These are phyloP conservation scores for Halteria grandinella DNA, from an alignment of 73 alveolate species.

Conservation along the genomic window DNA sequence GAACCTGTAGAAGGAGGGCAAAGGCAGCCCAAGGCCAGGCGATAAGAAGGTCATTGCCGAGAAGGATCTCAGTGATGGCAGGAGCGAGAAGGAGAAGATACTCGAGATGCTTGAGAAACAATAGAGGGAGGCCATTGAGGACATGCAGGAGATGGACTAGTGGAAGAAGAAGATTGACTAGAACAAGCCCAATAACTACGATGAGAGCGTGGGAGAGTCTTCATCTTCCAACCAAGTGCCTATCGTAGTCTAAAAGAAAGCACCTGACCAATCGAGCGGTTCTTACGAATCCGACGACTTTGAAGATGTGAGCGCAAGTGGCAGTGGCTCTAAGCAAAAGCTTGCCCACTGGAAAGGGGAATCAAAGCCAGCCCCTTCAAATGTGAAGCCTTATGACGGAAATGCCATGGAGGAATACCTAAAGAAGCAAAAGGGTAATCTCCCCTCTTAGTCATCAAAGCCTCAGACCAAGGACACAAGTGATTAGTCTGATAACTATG, in stretches of 20 bases:
- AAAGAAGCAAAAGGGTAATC: constrained; percentile 18
- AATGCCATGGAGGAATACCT: constrained; percentile 54
- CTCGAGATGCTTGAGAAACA: constrained; percentile 39
- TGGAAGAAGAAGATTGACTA: background rate
- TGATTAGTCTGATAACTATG: constrained; percentile 26
- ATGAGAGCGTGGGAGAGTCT: background rate
- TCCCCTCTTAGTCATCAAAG: constrained; percentile 2
- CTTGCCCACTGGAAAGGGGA: constrained; percentile 38
- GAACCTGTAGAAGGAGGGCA: constrained; percentile 7
- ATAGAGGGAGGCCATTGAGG: constrained; percentile 34
- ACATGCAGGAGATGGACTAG: background rate
- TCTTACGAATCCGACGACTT: constrained; percentile 49
- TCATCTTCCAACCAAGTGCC: background rate
- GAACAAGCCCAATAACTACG: no score
- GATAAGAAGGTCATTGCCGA: constrained; percentile 6
- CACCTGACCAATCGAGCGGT: background rate
- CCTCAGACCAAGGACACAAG: constrained; percentile 9
- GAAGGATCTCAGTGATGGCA: constrained; percentile 40
- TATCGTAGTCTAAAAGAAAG: no score
- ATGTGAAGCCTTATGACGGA: constrained; percentile 6
- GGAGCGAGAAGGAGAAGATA: constrained; percentile 34
- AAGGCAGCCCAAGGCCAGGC: no score
- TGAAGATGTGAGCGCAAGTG: constrained; percentile 50
- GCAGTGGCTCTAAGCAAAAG: constrained; percentile 39
- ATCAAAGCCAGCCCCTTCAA: background rate